Evolutionary conservation across 805 yeast species (phyloP), one percentile per base, ranked within the genome.

Genomic region (Wickerhamomyces alni): DNA sequence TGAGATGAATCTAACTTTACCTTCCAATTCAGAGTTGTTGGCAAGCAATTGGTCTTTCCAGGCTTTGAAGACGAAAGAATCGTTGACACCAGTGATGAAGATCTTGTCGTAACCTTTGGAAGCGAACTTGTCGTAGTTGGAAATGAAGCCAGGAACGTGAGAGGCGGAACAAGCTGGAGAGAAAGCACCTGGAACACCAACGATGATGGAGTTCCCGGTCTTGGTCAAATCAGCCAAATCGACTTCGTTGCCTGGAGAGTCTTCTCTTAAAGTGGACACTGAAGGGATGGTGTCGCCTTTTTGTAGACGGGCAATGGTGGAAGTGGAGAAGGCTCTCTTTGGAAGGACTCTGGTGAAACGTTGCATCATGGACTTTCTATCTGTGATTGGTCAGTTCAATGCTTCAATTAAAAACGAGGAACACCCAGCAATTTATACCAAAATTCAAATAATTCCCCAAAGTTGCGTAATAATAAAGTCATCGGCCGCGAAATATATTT

Each of bases 51-150:
- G 54, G 40, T 78, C 73, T 33, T 75, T 77, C 95, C 95, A 88
- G 0, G 93, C 89, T 51, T 76, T 74, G 55, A 80, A 76, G 36
- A 87, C 96, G 60, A 88, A 88, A 3, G 93, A 74, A 58, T 88
- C 96, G 61, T 88, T 88, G 36, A 86, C 95, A 16, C 93, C 72
- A 27, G 88, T 75, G 32, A 88, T 76, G 52, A 70, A 77, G 37
- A 87, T 61, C 34, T 75, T 63, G 62, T 17, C 15, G 22, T 75
- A 70, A n/a, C 95, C 95, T 62, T 82, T 81, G 22, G 67, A 69
- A 44, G 72, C 66, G 54, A 87, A 75, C 26, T 72, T 67, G 7
- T 68, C 56, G 42, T 73, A 60, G 33, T 70, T 60, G 43, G 66
- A 63, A 53, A 86, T 54, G 61, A 73, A 86, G n/a, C 85, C 87